Evolutionary conservation across 108 stramenopile genomes (phyloP).

Genomic region (Pseudonitzschia multiseries): DNA sequence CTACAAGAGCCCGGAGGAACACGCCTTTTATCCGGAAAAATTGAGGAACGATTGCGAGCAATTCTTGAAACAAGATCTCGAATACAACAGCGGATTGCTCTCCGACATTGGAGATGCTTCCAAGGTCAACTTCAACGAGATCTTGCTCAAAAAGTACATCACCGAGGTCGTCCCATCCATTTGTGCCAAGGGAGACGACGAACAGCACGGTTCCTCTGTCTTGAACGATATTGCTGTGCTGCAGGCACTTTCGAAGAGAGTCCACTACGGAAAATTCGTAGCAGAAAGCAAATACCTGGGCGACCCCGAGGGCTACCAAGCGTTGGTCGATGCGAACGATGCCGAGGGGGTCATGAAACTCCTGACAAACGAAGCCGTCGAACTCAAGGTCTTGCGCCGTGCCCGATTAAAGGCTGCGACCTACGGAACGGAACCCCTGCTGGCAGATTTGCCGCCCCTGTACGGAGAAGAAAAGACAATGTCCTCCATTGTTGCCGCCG

Average conservation of each 20-base stretch:
- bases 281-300: constrained; percentile 94
- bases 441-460: constrained; percentile 50
- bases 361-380: constrained; percentile 94
- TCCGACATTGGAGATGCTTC: constrained; percentile 60
- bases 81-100: constrained; percentile 33
- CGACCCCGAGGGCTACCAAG: constrained; percentile 86
- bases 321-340: constrained; percentile 88
- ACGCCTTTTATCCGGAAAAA: constrained; percentile 82
- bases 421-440: constrained; percentile 89
- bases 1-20: constrained; percentile 98
- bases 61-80: neutral
- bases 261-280: constrained; percentile 98
- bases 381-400: constrained; percentile 89
- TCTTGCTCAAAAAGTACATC: constrained; percentile 82
- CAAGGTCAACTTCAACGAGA: constrained; percentile 87
- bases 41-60: neutral
- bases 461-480: constrained; percentile 32
- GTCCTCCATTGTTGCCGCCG: constrained; percentile 57
- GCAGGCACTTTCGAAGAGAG: constrained; percentile 89
- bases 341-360: constrained; percentile 92
- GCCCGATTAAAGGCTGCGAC: constrained; percentile 90
- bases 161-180: constrained; percentile 80
- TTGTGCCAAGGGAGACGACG: constrained; percentile 87
- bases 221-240: constrained; percentile 86
- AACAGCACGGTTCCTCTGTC: constrained; percentile 94